Evolutionary conservation across 805 yeast genomes (phyloP), one percentile per base, ranked within the genome.

Genomic region (Kuraishia borneana): DNA sequence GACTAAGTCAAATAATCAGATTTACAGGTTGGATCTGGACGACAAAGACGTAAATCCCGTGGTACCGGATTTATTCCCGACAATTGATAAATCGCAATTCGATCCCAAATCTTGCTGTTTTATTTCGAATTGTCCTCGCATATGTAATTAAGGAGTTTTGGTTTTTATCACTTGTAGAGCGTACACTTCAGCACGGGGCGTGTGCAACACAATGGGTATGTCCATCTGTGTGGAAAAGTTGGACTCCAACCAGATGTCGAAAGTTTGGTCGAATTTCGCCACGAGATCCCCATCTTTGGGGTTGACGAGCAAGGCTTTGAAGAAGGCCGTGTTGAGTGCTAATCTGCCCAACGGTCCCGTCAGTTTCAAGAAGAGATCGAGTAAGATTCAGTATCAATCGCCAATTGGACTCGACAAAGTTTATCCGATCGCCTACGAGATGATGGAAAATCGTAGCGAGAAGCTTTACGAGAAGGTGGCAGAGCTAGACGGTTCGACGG

Each of bases 381-480:
- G 58, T 41, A 66, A 67, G 48, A 40, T 53, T 25, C 61, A 72
- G 39, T 85, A 87, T 57, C 65, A 61, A 35, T 64, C 89, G 2
- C 95, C 95, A 8, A 59, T 53, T 30, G 80, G 76, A 2, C 64
- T 87, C 30, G 73, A 80, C 40, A 82, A 76, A 23, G 80, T 83
- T 1, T 87, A 83, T 54, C 73, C 78, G 36, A 51, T 67, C 30
- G 83, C 95, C 6, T 73, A 80, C 47, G 65, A 73, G 19, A 46
- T 73, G 18, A 58, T 87, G 39, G 51, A 60, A 31, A 55, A 69
- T 21, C 65, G 81, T 18, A 64, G 70, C 36, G 56, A 54, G 23
- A 42, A 45, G 2, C 41, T 51, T 21, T 72, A 75, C 48, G 61
- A 60, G 39, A 35, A 51, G 34, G 39, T 66, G 13, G 56, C 63